Evolutionary conservation across 768 basidiomycete genomes (phyloP), one percentile per base, ranked within the genome.

Genomic region (Xerocomellus chrysenteron): DNA sequence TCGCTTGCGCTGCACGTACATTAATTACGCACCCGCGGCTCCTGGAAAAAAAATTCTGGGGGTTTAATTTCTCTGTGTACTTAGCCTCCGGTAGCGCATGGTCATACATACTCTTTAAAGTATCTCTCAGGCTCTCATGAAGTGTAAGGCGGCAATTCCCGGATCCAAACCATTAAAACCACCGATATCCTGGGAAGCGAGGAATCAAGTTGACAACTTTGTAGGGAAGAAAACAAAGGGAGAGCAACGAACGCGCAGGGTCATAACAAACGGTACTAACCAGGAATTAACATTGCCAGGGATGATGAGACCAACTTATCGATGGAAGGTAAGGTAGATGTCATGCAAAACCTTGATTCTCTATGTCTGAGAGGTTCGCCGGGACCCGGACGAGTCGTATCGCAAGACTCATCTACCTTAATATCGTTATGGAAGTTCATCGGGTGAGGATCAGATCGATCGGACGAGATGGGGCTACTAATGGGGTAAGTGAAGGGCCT

Each of bases 401-500:
- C 26, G 26, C 26, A 26, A 26, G 26, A 26, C 26, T 21, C 21
- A 5, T 26, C 26, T 26, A 26, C 26, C 26, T 26, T 26, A 26
- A 26, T 4, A 21, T 21, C 42, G 59, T 44, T 56, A 67, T 64
- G 62, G 57, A 66, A 67, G 21, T 21, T 21, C 35, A 14, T 35
- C 17, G 6, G 32, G 40, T 56, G 52, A 52, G 62, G 65, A 56
- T 56, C 62, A 39, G 53, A 57, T 52, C 50, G 65, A 61, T 54
- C 58, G 32, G 50, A 51, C 43, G 50, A 48, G 58, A 64, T 55
- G 56, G 1, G 3, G 5, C 14, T 40, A 37, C 61, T 30, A 64
- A 67, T 67, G 55, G 57, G 47, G 65, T n/a, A 28, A 46, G 26
- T 19, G 58, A 64, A 49, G 28, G 36, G 52, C 54, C 54, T 57